Base-by-base conservation (phyloP, 129 eudicot genomes). In the Flaveria bidentis region DNA sequence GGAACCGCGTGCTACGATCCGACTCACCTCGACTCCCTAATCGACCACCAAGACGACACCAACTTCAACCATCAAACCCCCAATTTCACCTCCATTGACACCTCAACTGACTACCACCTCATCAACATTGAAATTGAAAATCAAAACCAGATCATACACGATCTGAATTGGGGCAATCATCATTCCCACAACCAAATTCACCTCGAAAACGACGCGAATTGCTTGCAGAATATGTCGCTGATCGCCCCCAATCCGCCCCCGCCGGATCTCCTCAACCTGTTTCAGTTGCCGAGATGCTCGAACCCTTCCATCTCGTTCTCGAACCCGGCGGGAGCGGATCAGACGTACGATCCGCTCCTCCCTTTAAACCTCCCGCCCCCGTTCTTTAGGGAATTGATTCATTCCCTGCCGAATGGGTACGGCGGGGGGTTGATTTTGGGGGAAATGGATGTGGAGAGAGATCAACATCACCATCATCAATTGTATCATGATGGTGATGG, bases 311-410 rank as follows among this genome's bases (percentile, higher is more conserved):
- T 90, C 25, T 78, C 85, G 0, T 88, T 84, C 67, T 68, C 88
- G 2, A 83, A 81, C 80, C 82, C 82, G 16, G 11, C 44, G 67
- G 81, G 71, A 9, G 67, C 67, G 52, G 84, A 85, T 44, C 61
- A 76, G 4, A 46, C 77, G 10, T 88, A 79, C 57, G 96, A 93
- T 62, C 96, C 98, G 6, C 56, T 88, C 16, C 61, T 86, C 18
- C 97, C 89, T 6, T 71, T 90, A 50, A 90, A 87, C 78, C 90
- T 90, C 16, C 91, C 89, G n/a, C 96, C 97, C 9, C 97, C 97
- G 13, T 78, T 78, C 20, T 85, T 90, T 12, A 79, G 90, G 53
- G 98, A 90, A 60, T 41, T 90, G 86, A 84, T 90, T 77, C 96
- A 93, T 69, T 80, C 95, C 16, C 36, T 85, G 45, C 91, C 93